Evolutionary conservation across 1,284 basidiomycete genomes (phyloP), one percentile per base, ranked within the genome.

Genomic region (Sporisorium graminicola): DNA sequence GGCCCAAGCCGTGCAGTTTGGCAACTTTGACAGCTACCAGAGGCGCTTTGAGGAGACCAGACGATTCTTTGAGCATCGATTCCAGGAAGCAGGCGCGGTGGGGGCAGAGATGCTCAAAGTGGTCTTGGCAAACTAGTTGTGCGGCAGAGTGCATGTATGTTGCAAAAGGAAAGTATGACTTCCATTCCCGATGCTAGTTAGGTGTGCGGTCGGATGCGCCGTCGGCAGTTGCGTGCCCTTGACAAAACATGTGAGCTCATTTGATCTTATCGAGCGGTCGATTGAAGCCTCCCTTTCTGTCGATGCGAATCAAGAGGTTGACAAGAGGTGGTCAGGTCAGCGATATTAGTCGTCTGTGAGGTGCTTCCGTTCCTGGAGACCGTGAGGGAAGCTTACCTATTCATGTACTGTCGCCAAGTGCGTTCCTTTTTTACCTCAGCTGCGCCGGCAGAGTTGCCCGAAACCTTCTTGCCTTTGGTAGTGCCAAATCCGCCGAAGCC

Each of bases 321-420:
- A 31, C n/a, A 50, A 50, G 27, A 31, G 9, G 47, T 18, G 47
- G 18, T n/a, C 5, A 18, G n/a, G n/a, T n/a, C n/a, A n/a, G n/a
- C n/a, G n/a, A n/a, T n/a, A n/a, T n/a, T n/a, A n/a, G n/a, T n/a
- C n/a, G n/a, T n/a, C n/a, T n/a, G n/a, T n/a, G n/a, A n/a, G n/a
- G n/a, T n/a, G n/a, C n/a, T n/a, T n/a, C n/a, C n/a, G n/a, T n/a
- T n/a, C n/a, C n/a, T n/a, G n/a, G n/a, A n/a, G n/a, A n/a, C n/a
- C n/a, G n/a, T n/a, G n/a, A 40, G 6, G 79, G 88, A 51, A 74
- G 92, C 92, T 92, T 89, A 50, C 49, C 49, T n/a, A 83, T 95
- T 95, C 94, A 95, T 95, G 86, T 95, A 95, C 87, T 98, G 95
- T 75, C 95, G 89, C 95, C 95, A 98, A 29, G 94, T 96, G 60